phyloP scores from a whole-genome alignment of 2,329 filamentous ascomycete genomes.

The Pseudogymnoascus sp. region DNA sequence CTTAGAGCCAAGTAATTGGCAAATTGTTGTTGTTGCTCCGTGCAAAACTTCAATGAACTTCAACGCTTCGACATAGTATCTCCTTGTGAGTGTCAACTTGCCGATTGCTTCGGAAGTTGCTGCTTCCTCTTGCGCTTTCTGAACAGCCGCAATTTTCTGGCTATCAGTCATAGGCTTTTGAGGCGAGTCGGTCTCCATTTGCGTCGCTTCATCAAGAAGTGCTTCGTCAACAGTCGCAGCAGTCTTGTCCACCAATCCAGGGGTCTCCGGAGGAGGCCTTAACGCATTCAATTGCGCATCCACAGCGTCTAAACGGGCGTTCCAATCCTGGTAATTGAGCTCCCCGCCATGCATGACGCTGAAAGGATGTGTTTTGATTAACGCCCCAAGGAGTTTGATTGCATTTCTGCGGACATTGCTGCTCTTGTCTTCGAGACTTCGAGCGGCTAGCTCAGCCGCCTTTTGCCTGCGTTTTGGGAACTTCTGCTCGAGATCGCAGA shows the following conservation, averaged over 20 bases:
- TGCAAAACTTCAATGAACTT: conserved; percentile 91
- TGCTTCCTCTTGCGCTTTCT: conserved; percentile 78
- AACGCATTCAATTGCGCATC: conserved; percentile 76
- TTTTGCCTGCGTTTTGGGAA: conserved; percentile 87
- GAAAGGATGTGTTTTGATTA: conserved; percentile 93
- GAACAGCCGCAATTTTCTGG: conserved; percentile 64
- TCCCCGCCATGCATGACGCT: conserved; percentile 85
- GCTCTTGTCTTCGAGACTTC: conserved; percentile 94
- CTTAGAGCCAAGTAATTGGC: conserved; percentile 82
- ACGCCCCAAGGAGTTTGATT: conserved; percentile 79
- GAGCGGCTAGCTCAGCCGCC: conserved; percentile 77
- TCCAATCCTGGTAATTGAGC: conserved; percentile 80
- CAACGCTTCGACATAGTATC: conserved; percentile 90
- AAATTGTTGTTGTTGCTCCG: conserved; percentile 70
- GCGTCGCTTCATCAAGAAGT: conserved; percentile 82
- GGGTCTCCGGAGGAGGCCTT: conserved; percentile 67
- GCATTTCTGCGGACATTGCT: conserved; percentile 94
- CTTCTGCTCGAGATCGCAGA: conserved; percentile 93
- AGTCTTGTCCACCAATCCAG: conserved; percentile 60
- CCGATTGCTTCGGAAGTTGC: conserved; percentile 83
- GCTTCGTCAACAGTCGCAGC: conserved; percentile 68
- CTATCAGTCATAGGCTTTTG: conserved; percentile 74
- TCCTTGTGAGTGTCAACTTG: conserved; percentile 77
- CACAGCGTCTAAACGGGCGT: conserved; percentile 70
- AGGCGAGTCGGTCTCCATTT: conserved; percentile 59